A percentile compares a stretch with the other conserved stretches of the same genome.
These are phyloP conservation scores for Solanum microdontum DNA, from an alignment of 257 asterid genomes.

Conservation along the genomic window DNA sequence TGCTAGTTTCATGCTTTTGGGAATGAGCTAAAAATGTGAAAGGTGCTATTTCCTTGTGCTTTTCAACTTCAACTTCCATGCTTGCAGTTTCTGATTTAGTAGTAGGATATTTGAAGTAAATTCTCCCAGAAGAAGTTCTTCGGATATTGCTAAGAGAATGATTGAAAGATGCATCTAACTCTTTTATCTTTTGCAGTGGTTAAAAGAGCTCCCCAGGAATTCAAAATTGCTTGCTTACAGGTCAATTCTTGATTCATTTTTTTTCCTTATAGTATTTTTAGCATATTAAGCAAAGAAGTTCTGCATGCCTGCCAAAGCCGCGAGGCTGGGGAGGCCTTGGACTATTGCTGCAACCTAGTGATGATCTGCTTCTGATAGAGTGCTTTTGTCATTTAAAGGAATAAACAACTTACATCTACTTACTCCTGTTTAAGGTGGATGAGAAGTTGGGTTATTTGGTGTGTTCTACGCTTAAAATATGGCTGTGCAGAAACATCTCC, in stretches of 20 bases:
- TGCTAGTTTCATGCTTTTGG: neutral
- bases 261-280: neutral
- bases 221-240: conserved; percentile 91
- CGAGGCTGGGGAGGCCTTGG: neutral
- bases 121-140: neutral
- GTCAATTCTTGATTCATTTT: conserved; percentile 24
- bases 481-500: neutral
- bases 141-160: neutral
- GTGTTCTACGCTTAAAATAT: neutral
- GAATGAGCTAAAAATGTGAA: neutral
- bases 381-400: neutral
- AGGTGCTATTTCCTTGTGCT: neutral
- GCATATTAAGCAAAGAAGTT: neutral
- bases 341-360: neutral
- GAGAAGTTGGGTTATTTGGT: neutral
- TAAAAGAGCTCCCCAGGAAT: conserved; percentile 94
- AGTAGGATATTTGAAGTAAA: neutral
- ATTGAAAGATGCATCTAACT: neutral
- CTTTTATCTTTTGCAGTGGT: conserved; percentile 60
- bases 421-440: neutral
- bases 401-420: neutral
- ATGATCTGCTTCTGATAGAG: neutral
- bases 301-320: neutral
- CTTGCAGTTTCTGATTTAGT: neutral
- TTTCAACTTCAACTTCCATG: neutral